Conservation (phyloP, 1,139 yeast genomes). For the Barnettozyma hawaiiensis region DNA sequence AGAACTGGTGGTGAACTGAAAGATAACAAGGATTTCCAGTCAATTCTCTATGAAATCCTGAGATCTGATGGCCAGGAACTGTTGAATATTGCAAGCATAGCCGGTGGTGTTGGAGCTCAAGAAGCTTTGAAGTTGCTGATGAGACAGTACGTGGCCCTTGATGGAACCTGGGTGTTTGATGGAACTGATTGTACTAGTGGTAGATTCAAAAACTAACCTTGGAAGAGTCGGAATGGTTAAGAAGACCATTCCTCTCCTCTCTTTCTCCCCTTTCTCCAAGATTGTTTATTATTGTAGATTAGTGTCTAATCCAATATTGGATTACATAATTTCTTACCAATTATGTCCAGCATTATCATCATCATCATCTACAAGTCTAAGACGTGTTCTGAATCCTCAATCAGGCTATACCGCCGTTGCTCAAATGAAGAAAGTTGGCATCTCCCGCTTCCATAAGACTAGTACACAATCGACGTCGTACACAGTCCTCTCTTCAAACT, state of each 20-base stretch:
- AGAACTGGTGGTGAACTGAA: neutral
- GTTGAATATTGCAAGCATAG: conserved; percentile 45
- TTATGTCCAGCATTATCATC: no score
- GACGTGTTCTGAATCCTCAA: neutral
- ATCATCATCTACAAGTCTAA: no score
- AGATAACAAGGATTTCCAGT: conserved; percentile 11
- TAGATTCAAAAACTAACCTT: conserved; percentile 28
- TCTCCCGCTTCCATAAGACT: conserved; percentile 6
- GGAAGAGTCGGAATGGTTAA: no score
- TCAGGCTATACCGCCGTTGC: neutral
- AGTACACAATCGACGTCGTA: conserved; percentile 6
- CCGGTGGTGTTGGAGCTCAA: conserved; percentile 85
- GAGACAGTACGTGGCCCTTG: conserved; percentile 68
- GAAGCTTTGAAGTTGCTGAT: conserved; percentile 64
- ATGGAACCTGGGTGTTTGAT: conserved; percentile 62
- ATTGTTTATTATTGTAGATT: no score
- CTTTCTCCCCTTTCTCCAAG: no score
- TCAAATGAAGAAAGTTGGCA: conserved; percentile 10
- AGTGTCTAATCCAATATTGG: neutral
- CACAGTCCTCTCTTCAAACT: conserved; percentile 6
- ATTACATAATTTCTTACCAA: neutral
- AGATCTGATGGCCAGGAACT: conserved; percentile 40
- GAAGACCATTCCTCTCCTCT: no score
- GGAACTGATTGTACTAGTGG: conserved; percentile 55
- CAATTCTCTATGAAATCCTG: conserved; percentile 29